phyloP scores from a whole-genome alignment of 2,329 filamentous ascomycete species.

The Harringtonia aguacate region DNA sequence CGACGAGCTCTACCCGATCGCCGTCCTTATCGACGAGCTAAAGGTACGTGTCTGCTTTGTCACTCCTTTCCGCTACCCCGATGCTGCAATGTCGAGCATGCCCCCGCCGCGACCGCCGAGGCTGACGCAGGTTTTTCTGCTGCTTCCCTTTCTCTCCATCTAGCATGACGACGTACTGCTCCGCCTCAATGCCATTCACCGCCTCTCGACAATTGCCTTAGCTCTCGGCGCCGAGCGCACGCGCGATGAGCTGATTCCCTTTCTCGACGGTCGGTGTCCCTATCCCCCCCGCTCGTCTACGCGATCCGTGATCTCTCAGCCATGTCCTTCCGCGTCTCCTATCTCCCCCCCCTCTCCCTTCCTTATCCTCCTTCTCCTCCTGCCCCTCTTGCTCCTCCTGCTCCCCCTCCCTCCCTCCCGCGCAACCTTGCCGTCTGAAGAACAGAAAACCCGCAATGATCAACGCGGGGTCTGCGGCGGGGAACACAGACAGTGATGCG shows the following conservation, averaged over 20 bases:
- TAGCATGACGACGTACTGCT: slow-evolving; percentile 98
- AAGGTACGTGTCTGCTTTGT: slow-evolving; percentile 50
- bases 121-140: slow-evolving; percentile 7
- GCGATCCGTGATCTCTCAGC: no score
- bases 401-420: no score
- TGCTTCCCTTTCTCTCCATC: slow-evolving; percentile 1
- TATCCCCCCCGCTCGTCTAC: no score
- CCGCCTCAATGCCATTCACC: slow-evolving; percentile 95
- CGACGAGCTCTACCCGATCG: slow-evolving; percentile 99
- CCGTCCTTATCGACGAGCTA: slow-evolving; percentile 97
- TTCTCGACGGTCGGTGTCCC: slow-evolving; percentile 76
- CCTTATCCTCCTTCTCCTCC: background rate
- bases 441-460: background rate
- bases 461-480: no score
- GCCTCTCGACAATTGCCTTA: slow-evolving; percentile 94
- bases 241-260: slow-evolving; percentile 96
- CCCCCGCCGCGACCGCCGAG: slow-evolving; percentile 3
- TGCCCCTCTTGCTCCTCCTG: background rate
- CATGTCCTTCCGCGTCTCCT: background rate
- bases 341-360: background rate
- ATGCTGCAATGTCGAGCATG: slow-evolving; percentile 13
- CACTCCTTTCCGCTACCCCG: no score
- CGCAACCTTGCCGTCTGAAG: background rate
- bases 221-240: slow-evolving; percentile 93
- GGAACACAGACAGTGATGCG: background rate